Evolutionary conservation across 2,329 filamentous ascomycete species (phyloP), one percentile per base, ranked within the genome.

Genomic region (Microthyrium microscopicum): DNA sequence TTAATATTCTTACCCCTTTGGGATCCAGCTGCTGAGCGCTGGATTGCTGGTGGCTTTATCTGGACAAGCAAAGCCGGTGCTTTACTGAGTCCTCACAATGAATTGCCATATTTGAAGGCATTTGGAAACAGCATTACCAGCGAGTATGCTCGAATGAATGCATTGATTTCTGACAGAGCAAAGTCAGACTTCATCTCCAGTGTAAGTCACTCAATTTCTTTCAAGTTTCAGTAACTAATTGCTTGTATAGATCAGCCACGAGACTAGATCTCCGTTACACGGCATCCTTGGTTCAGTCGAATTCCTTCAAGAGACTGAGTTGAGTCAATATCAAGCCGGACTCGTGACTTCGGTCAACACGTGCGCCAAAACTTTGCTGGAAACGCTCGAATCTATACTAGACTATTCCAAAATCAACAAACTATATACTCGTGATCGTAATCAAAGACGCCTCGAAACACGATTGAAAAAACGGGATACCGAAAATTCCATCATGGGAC

Each of bases 51-150:
- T 20, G 3, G 34, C 48, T 13, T 55, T 47, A 49, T 39, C 49
- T 8, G 52, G 52, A 33, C 27, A 7, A 16, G 26, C 6, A 31
- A 21, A 9, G 50, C 54, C 1, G 57, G 54, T 0, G 57, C 62
- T 2, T 47, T 56, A 3, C 61, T 71, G 21, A 58, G 56, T 0
- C 41, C 52, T 1, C 51, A 60, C 17, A 56, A 59, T 5, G 68
- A 71, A 22, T 52, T 73, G 2, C 62, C 56, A 9, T 66, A 64
- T 20, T 51, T 71, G 5, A 49, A 53, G 4, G 63, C 61, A 0
- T 70, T 72, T 39, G 61, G 60, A 0, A 62, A 64, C 34, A 61
- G 63, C 1, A 64, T 70, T 12, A 70, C 71, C 56, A 58, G 65
- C 0, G 69, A 75, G 34, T 52, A 74, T 1, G 58, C 62, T 0